Conservation (phyloP, 1,139 yeast genomes). For the Kodamaea arcana region DNA sequence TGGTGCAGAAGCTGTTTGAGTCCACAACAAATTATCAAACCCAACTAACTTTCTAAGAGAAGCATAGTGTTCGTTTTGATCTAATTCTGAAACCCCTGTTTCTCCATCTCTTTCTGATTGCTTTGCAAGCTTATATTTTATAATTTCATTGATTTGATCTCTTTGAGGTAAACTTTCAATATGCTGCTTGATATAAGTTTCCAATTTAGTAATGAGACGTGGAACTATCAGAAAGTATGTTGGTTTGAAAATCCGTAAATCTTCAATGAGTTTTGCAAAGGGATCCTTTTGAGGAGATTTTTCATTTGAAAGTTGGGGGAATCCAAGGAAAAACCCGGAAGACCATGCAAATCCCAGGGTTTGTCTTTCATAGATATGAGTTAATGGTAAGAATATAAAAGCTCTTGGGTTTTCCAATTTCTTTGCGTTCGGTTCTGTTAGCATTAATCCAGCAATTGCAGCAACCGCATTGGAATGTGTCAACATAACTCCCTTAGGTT, state of each 20-base stretch:
- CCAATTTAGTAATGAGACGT: constrained; percentile 35
- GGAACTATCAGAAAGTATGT: constrained; percentile 36
- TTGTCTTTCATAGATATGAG: constrained; percentile 41
- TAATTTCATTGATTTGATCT: constrained; percentile 8
- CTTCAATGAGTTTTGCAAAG: constrained; percentile 20
- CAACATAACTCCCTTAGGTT: constrained; percentile 39
- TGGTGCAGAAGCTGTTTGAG: constrained; percentile 21
- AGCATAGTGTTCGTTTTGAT: neutral
- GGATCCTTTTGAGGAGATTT: constrained; percentile 10
- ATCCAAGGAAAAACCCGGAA: constrained; percentile 39
- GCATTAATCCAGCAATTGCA: constrained; percentile 19
- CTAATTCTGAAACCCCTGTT: constrained; percentile 6
- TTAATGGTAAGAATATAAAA: constrained; percentile 32
- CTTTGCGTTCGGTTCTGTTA: constrained; percentile 11
- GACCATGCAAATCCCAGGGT: constrained; percentile 25
- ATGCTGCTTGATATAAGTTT: constrained; percentile 15
- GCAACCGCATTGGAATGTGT: constrained; percentile 29
- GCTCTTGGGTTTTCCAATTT: constrained; percentile 12
- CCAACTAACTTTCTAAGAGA: constrained; percentile 13
- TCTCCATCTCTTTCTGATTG: constrained; percentile 12
- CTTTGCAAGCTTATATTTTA: constrained; percentile 10
- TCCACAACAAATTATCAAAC: constrained; percentile 17
- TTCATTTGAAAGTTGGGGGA: constrained; percentile 29
- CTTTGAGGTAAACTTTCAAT: constrained; percentile 7
- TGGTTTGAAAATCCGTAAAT: constrained; percentile 28